Evolutionary conservation across 1,139 yeast species (phyloP).

Genomic region (Pichia sp.): DNA sequence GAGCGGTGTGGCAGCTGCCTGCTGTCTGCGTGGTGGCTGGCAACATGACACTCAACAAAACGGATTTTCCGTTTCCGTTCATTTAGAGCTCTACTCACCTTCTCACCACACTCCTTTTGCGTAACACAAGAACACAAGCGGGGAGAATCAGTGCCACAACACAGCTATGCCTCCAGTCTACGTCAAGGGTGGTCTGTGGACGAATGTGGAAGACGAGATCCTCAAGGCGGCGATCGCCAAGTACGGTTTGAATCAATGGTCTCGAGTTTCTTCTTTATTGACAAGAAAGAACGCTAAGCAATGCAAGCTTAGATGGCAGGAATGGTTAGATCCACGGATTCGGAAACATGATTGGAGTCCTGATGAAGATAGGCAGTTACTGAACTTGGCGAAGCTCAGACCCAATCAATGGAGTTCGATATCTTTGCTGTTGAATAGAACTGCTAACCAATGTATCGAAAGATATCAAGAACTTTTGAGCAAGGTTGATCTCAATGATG

Average conservation of each 20-base stretch:
- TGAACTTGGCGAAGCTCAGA: constrained; percentile 58
- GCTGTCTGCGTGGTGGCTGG: too few species aligned
- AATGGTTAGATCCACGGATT: constrained; percentile 74
- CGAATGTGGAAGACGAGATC: constrained; percentile 85
- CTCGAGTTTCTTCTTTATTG: constrained; percentile 79
- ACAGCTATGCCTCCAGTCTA: constrained; percentile 62
- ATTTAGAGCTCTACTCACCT: too few species aligned
- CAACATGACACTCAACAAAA: too few species aligned
- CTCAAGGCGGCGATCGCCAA: constrained; percentile 86
- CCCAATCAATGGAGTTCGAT: constrained; percentile 97
- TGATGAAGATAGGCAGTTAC: constrained; percentile 69
- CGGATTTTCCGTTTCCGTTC: too few species aligned
- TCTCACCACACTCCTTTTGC: too few species aligned
- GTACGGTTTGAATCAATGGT: constrained; percentile 94
- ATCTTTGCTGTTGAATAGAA: constrained; percentile 71
- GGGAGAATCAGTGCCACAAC: too few species aligned
- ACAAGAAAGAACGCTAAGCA: constrained; percentile 86
- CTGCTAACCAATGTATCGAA: constrained; percentile 86
- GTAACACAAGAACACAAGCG: too few species aligned
- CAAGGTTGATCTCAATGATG: constrained; percentile 20
- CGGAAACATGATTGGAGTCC: constrained; percentile 60
- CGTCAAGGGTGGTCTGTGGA: constrained; percentile 77
- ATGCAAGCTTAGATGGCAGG: constrained; percentile 90
- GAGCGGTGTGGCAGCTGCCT: too few species aligned
- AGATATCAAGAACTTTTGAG: constrained; percentile 74